Conservation (phyloP, 768 basidiomycete species). For the Boletus sp. region DNA sequence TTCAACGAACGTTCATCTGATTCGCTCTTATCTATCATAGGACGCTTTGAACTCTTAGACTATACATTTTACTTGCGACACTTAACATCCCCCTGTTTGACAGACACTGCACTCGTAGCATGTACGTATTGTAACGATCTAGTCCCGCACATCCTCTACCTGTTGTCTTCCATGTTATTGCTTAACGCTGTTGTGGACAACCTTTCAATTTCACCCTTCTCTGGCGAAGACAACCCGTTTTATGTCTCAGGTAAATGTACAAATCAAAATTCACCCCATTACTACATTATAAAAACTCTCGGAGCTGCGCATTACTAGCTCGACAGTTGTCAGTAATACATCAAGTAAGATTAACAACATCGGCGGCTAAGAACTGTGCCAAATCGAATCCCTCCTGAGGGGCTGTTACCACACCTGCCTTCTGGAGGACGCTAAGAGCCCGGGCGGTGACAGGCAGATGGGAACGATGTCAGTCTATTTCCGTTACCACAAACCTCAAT, state of each 20-base stretch:
- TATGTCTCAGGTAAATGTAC: not conserved
- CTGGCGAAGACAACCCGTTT: not conserved
- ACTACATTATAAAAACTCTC: not conserved
- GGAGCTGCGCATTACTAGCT: not conserved
- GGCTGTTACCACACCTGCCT: slow-evolving; percentile 64
- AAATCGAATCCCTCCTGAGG: slow-evolving; percentile 54
- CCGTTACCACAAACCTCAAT: not conserved
- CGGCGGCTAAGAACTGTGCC: slow-evolving; percentile 52
- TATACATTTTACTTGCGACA: slow-evolving; percentile 6
- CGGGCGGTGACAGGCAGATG: slow-evolving; percentile 43
- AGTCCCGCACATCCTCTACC: not conserved
- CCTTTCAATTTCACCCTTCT: slow-evolving; percentile 1
- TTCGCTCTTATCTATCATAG: slow-evolving; percentile 23
- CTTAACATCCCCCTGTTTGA: not conserved
- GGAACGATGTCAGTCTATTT: not conserved
- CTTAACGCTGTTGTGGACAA: slow-evolving; percentile 16
- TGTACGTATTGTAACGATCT: slow-evolving; percentile 15
- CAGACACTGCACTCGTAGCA: slow-evolving; percentile 13
- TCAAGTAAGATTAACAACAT: slow-evolving; percentile 51
- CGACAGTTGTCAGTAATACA: too few relatives aligned
- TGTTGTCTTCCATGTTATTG: slow-evolving; percentile 9
- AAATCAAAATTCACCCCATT: not conserved
- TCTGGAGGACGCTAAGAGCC: slow-evolving; percentile 56
- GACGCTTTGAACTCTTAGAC: slow-evolving; percentile 19
- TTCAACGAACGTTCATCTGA: slow-evolving; percentile 14